Conservation (phyloP, 1,139 yeast genomes). For the Hansenula anomala region DNA sequence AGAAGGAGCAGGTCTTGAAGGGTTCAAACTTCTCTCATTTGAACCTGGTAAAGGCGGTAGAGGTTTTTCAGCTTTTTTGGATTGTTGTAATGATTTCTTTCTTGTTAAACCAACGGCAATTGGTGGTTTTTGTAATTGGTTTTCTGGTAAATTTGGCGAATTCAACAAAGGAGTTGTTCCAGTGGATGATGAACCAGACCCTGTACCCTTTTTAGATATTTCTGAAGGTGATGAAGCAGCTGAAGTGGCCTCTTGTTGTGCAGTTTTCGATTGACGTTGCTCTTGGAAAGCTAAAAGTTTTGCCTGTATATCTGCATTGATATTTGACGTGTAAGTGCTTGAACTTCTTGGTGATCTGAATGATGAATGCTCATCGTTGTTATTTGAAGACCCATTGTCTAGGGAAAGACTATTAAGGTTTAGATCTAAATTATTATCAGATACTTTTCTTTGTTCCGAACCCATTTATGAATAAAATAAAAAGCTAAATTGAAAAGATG, state of each 20-base stretch:
- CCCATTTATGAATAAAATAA: too few relatives aligned
- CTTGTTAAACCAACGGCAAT: constrained; percentile 1
- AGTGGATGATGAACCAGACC: constrained; percentile 3
- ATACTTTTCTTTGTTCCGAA: neutral
- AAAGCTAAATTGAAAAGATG: too few relatives aligned
- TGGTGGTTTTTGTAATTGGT: constrained; percentile 1
- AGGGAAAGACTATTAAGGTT: neutral
- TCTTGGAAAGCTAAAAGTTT: constrained; percentile 72
- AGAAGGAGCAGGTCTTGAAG: constrained; percentile 19
- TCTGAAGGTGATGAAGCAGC: constrained; percentile 6
- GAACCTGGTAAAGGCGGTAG: constrained; percentile 30
- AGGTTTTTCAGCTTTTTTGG: constrained; percentile 23
- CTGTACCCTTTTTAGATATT: constrained; percentile 2
- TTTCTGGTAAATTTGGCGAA: constrained; percentile 5
- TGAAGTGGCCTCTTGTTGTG: constrained; percentile 4
- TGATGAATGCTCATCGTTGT: neutral
- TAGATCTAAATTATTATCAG: neutral
- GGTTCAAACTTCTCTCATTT: constrained; percentile 7
- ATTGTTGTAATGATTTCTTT: constrained; percentile 7
- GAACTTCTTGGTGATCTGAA: constrained; percentile 15
- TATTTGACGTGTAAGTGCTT: constrained; percentile 19
- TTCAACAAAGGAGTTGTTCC: neutral
- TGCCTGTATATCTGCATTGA: constrained; percentile 69
- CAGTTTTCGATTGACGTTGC: constrained; percentile 32
- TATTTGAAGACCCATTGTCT: constrained; percentile 2